Percentiles rank a stretch among this genome's conserved stretches.
Evolutionary conservation across 1,284 basidiomycete species (phyloP).

Genomic region (Ganoderma multipileum): DNA sequence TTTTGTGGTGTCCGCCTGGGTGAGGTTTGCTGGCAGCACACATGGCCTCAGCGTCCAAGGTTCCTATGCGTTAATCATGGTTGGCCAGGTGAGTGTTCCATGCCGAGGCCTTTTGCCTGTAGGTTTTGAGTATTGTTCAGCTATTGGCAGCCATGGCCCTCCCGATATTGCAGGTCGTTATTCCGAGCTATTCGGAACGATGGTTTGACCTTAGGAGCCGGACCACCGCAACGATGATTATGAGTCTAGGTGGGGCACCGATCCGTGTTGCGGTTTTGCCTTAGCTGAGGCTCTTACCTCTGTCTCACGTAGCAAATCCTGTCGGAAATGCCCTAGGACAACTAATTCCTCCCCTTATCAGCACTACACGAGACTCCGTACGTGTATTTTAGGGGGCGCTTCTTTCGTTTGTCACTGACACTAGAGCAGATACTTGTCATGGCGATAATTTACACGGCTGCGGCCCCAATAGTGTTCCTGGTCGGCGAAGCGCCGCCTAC

Average conservation of each 20-base stretch:
- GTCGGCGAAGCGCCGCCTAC: conserved; percentile 56
- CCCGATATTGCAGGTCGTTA: conserved; percentile 73
- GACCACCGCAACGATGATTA: conserved; percentile 81
- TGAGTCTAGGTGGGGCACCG: conserved; percentile 63
- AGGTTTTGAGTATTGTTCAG: conserved; percentile 39
- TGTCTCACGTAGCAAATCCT: conserved; percentile 29
- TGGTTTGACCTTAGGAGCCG: conserved; percentile 80
- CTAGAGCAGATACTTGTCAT: conserved; percentile 66
- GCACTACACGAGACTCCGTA: conserved; percentile 60
- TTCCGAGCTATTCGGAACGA: conserved; percentile 73
- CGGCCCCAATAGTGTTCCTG: conserved; percentile 60
- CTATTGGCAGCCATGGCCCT: conserved; percentile 62
- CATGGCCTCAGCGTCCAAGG: conserved; percentile 52
- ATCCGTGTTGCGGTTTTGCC: background rate
- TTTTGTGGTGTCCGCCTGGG: conserved; percentile 71
- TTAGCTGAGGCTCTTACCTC: background rate
- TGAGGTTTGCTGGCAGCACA: conserved; percentile 76
- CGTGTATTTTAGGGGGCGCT: background rate
- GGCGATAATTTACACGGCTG: conserved; percentile 71
- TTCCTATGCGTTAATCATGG: conserved; percentile 67
- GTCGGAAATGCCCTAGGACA: conserved; percentile 65
- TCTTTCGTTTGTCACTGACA: background rate
- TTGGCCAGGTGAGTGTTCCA: conserved; percentile 64
- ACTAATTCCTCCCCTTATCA: conserved; percentile 69
- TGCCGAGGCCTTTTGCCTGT: background rate